Conservation (phyloP, 192 early-diverging fungal species). For the Allomyces macrogynus region DNA sequence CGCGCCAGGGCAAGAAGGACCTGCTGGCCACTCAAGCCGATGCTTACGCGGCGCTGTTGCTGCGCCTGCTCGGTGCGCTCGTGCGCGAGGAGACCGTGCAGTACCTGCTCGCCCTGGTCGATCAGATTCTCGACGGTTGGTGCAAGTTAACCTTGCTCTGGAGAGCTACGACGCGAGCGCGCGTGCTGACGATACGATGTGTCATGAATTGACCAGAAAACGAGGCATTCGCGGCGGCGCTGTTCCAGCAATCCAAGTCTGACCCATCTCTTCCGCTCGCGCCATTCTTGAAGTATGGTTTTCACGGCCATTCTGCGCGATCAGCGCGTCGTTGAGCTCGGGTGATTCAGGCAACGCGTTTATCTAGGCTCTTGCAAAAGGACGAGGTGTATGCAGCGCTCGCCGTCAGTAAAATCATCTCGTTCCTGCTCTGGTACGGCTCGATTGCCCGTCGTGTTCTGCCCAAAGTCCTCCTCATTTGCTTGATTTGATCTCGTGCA, state of each 20-base stretch:
- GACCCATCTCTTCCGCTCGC: slow-evolving; percentile 16
- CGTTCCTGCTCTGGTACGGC: slow-evolving; percentile 35
- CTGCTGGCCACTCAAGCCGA: not conserved
- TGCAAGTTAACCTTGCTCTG: not conserved
- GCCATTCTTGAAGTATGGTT: slow-evolving; percentile 10
- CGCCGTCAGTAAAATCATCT: slow-evolving; percentile 66
- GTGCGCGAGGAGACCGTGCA: slow-evolving; percentile 72
- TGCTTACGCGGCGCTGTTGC: slow-evolving; percentile 45
- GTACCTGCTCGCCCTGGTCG: slow-evolving; percentile 64
- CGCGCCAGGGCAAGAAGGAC: slow-evolving; percentile 9
- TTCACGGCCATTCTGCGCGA: not conserved
- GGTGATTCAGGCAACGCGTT: not conserved
- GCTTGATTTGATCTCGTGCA: too few species aligned
- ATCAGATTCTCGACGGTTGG: slow-evolving; percentile 51
- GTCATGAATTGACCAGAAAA: slow-evolving; percentile 13
- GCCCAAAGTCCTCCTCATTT: too few species aligned
- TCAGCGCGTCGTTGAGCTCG: slow-evolving; percentile 1
- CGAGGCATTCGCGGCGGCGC: slow-evolving; percentile 16
- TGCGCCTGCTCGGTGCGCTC: slow-evolving; percentile 50
- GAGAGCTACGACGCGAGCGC: not conserved
- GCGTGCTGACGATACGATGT: not conserved
- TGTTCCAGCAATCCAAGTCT: not conserved
- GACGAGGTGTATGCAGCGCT: slow-evolving; percentile 81
- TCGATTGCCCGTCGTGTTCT: not conserved
- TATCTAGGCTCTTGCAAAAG: slow-evolving; percentile 41